These are phyloP conservation scores for Podaxis rugospora DNA, from an alignment of 768 basidiomycete genomes.

Conservation along the genomic window DNA sequence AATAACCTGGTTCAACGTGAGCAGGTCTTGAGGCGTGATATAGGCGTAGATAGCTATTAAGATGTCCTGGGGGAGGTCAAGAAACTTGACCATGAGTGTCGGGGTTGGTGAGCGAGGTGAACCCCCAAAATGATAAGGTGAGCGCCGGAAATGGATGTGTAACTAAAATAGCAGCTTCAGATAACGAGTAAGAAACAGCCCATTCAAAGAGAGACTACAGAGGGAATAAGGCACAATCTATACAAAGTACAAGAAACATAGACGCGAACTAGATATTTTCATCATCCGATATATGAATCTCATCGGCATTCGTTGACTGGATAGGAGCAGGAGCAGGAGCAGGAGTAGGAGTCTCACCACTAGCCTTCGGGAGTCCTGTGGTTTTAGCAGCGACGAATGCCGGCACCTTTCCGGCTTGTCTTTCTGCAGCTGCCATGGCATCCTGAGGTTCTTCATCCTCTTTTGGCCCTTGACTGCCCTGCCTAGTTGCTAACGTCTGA, in stretches of 20 bases:
- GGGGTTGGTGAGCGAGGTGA: not conserved
- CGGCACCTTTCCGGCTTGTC: constrained; percentile 57
- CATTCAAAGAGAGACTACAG: not conserved
- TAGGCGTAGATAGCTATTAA: constrained; percentile 3
- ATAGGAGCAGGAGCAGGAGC: constrained; percentile 26
- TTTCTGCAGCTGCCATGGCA: constrained; percentile 86
- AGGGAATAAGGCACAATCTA: not conserved
- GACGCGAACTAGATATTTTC: constrained; percentile 48
- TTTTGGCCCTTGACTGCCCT: constrained; percentile 40
- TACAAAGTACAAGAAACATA: constrained; percentile 11
- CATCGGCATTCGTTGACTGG: constrained; percentile 58
- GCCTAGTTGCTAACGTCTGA: constrained; percentile 72
- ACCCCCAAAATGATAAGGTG: not conserved
- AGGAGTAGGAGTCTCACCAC: constrained; percentile 25
- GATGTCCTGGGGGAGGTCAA: constrained; percentile 10
- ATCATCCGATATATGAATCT: constrained; percentile 87
- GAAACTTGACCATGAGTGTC: not conserved
- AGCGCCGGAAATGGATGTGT: not conserved
- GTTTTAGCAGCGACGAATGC: constrained; percentile 78
- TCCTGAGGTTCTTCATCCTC: constrained; percentile 48
- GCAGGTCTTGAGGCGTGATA: constrained; percentile 32
- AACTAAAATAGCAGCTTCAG: not conserved
- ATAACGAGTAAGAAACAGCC: too few relatives aligned
- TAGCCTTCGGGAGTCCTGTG: constrained; percentile 33
- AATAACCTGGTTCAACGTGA: constrained; percentile 44